Base-by-base conservation (phyloP, 164 flowering plant genomes). In the Paratinospora sagittata region DNA sequence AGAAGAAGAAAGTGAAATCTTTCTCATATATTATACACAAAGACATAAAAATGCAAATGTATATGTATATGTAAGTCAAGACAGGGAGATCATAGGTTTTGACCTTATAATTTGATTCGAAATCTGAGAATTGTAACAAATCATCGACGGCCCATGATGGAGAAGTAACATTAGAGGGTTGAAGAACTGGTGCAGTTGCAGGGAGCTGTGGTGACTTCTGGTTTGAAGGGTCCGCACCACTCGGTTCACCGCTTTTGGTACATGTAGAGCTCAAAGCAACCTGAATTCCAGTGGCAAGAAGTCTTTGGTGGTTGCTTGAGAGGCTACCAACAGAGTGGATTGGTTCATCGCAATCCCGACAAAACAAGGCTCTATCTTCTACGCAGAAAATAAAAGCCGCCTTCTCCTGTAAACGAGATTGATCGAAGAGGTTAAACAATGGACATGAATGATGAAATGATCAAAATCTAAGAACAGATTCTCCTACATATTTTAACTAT, bases 281-380 rank as follows among this genome's bases (percentile, higher is more conserved):
- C 5, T 83, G 79, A 60, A 95, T 92, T 45, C 99, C 99, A 3
- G 98, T 92, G 43, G 97, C 97, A 39, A 95, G 77, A 71, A 84
- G 84, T 27, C 98, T 80, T 75, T 92, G 99, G 81, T 95, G 99
- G 78, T 89, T 90, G 24, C 87, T 86, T 27, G 96, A 81, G 49
- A 81, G 87, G 69, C 85, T 88, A 49, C 83, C 84, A 3, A 90
- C 81, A 26, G 89, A 73, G 72, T 95, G 99, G 26, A 95, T 85
- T 0, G 97, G 82, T 76, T 90, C 95, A 63, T 94, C 98, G 64
- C 98, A 94, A 41, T 94, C 92, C 72, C 81, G 80, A 72, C 99
- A 93, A 13, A 93, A 87, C n/a, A 95, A 87, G 1, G 99, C 99
- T 78, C 99, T 85, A 76, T 95, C 99, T 82, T 95, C 98, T 6